Base-by-base conservation (phyloP, 176 grass and related monocot genomes). In the Lolium perenne region DNA sequence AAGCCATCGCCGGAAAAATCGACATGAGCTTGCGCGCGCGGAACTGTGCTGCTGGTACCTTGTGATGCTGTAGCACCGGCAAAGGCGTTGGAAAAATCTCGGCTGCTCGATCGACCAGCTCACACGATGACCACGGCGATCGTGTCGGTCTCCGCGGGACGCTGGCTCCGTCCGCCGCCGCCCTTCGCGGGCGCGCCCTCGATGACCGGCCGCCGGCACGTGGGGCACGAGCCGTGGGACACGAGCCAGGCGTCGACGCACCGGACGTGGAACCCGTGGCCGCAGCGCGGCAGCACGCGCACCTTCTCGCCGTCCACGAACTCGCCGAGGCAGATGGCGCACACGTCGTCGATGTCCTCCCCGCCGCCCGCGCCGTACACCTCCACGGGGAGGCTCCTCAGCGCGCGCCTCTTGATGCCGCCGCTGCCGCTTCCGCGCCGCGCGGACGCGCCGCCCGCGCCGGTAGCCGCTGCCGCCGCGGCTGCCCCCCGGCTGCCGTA, bases 211-310 rank as follows among this genome's bases (percentile, higher is more conserved):
- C 58, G 71, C 10, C 94, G 91, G 84, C 94, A 97, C 45, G 92
- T 94, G 56, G 92, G 94, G 86, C 94, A 97, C 9, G 94, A 94
- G 38, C 87, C 90, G 35, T 90, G 89, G 10, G 91, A 91, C 16
- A 84, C 69, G 18, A 97, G 62, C 94, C 94, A 97, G 20, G 58
- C 89, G 89, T 97, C 94, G n/a, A 97, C 88, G 87, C 94, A 97
- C 2, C 80, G 71, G 79, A 90, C 85, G 86, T 94, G 94, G 78
- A 97, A 94, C 7, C 83, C 82, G 86, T 97, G 94, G 32, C 71
- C 56, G 80, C 92, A 97, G 78, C 78, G 71, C 26, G 94, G 94
- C 56, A 94, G 86, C 82, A 97, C 92, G 61, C 94, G 85, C 78
- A 90, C 85, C 83, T 91, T 92, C 76, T 97, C 92, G 80, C 90